Evolutionary conservation across 2,329 filamentous ascomycete genomes (phyloP).

Genomic region (Aspergillus spinulosporus): DNA sequence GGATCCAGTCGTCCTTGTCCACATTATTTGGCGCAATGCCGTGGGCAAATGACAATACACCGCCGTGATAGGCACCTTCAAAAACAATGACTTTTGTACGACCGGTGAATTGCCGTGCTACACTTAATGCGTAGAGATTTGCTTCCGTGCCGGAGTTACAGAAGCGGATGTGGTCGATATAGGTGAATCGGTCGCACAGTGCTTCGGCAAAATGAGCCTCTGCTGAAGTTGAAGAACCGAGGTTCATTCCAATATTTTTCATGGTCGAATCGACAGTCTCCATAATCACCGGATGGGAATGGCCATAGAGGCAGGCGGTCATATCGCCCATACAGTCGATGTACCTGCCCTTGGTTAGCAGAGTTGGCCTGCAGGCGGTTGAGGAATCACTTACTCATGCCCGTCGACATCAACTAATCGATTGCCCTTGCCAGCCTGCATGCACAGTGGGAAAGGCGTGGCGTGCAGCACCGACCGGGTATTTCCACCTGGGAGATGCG

Average conservation of each 20-base stretch:
- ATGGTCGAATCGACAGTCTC: constrained; percentile 43
- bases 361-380: not conserved
- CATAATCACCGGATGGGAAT: constrained; percentile 59
- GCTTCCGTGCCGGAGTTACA: constrained; percentile 68
- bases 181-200: constrained; percentile 56
- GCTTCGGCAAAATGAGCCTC: constrained; percentile 55
- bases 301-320: constrained; percentile 66
- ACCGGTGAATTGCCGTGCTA: constrained; percentile 51
- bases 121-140: constrained; percentile 60
- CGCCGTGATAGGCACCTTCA: constrained; percentile 47
- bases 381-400: constrained; percentile 13
- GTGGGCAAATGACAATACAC: constrained; percentile 50
- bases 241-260: constrained; percentile 53
- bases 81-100: constrained; percentile 38
- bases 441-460: constrained; percentile 22
- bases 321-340: constrained; percentile 64
- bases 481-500: constrained; percentile 34
- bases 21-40: constrained; percentile 32
- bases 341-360: constrained; percentile 41
- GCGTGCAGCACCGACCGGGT: constrained; percentile 29
- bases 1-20: constrained; percentile 58
- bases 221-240: constrained; percentile 54
- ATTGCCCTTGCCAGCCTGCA: constrained; percentile 15
- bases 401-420: constrained; percentile 21
- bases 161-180: constrained; percentile 59